These are phyloP conservation scores for Samsoniella hepiali DNA, from an alignment of 2,329 filamentous ascomycete genomes.

Conservation along the genomic window DNA sequence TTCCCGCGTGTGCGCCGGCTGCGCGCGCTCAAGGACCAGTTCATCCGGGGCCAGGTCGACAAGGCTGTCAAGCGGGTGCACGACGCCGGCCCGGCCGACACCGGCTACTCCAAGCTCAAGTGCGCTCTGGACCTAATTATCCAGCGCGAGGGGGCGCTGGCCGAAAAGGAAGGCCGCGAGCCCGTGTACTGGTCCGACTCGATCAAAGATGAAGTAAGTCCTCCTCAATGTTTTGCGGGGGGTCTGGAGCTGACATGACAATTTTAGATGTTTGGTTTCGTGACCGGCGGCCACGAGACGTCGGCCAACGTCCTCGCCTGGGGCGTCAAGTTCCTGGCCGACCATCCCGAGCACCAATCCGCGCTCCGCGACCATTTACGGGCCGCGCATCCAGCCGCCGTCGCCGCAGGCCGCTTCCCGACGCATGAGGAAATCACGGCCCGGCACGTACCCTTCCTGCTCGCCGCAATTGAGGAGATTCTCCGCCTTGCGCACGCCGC, in stretches of 20 bases:
- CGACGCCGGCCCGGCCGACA: background rate
- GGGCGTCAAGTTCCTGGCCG: constrained; percentile 23
- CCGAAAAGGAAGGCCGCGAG: constrained; percentile 1
- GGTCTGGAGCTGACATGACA: background rate
- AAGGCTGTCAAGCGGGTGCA: background rate
- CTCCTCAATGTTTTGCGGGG: background rate
- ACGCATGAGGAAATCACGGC: constrained; percentile 26
- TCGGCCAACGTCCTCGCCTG: constrained; percentile 24
- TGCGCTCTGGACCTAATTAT: constrained; percentile 13
- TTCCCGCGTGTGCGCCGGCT: constrained; percentile 9
- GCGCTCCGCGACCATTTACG: constrained; percentile 25
- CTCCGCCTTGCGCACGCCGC: constrained; percentile 28
- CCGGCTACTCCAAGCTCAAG: constrained; percentile 1
- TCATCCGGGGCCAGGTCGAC: constrained; percentile 11
- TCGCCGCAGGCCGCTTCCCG: constrained; percentile 22
- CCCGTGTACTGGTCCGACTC: constrained; percentile 13
- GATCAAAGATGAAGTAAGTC: constrained; percentile 1
- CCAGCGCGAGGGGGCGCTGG: constrained; percentile 1
- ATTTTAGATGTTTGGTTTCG: constrained; percentile 20
- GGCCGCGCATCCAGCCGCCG: constrained; percentile 21
- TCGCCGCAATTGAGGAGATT: constrained; percentile 33
- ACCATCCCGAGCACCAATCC: constrained; percentile 19
- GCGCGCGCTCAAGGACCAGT: background rate
- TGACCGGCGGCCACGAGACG: constrained; percentile 26
- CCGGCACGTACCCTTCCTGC: constrained; percentile 28